phyloP scores from a whole-genome alignment of 441 rosid species.

The Brassica balearica region DNA sequence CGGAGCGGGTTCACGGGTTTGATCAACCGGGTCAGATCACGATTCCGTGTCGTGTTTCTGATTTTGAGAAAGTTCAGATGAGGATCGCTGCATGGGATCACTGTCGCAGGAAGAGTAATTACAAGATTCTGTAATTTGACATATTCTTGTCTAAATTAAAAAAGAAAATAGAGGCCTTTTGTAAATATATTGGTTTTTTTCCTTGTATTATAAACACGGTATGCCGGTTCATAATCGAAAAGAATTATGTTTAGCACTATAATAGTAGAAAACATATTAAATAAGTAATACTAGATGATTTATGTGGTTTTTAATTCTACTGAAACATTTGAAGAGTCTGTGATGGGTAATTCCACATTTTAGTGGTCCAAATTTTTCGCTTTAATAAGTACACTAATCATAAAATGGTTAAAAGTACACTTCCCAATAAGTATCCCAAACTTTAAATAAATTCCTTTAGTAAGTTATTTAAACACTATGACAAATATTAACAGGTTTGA shows the following conservation, averaged over 20 bases:
- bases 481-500: too few relatives aligned
- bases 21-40: conserved; percentile 71
- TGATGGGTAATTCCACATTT: too few relatives aligned
- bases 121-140: conserved; percentile 25
- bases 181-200: conserved; percentile 27
- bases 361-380: too few relatives aligned
- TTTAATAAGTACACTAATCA: too few relatives aligned
- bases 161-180: background rate
- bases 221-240: conserved; percentile 20
- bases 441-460: too few relatives aligned
- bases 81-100: conserved; percentile 67
- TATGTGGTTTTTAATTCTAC: too few relatives aligned
- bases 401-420: too few relatives aligned
- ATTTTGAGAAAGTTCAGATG: conserved; percentile 76
- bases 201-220: conserved; percentile 16
- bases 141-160: background rate
- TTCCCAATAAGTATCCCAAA: too few relatives aligned
- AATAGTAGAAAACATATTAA: too few relatives aligned
- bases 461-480: too few relatives aligned
- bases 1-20: conserved; percentile 74
- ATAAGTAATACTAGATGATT: too few relatives aligned
- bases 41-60: conserved; percentile 69
- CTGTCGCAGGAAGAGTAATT: conserved; percentile 39
- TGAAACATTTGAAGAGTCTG: too few relatives aligned
- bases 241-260: background rate